Evolutionary conservation across 371 early-diverging fungal genomes (phyloP).

Genomic region (Mucor circinelloides): DNA sequence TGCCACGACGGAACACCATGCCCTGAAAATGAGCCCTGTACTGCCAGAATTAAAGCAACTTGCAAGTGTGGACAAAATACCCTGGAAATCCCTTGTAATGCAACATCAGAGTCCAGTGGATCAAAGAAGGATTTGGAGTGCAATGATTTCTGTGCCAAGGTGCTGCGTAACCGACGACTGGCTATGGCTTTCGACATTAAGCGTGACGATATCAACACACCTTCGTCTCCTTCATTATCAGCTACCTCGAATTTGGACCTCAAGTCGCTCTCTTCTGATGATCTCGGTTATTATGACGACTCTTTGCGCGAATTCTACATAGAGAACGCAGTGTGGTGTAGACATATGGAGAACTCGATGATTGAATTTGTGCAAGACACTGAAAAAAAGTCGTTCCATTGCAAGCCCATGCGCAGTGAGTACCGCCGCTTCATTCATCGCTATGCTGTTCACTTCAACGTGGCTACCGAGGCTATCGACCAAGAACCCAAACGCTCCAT

Average conservation of each 20-base stretch:
- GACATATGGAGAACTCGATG: slow-evolving; percentile 60
- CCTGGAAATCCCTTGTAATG: slow-evolving; percentile 60
- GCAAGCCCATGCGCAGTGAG: slow-evolving; percentile 68
- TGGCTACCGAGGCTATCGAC: slow-evolving; percentile 71
- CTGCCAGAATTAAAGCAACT: slow-evolving; percentile 46
- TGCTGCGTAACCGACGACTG: slow-evolving; percentile 71
- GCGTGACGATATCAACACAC: slow-evolving; percentile 25
- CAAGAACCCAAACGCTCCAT: slow-evolving; percentile 75
- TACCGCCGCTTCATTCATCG: slow-evolving; percentile 74
- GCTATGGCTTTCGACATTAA: slow-evolving; percentile 72
- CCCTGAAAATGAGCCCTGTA: slow-evolving; percentile 64
- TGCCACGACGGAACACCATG: slow-evolving; percentile 74
- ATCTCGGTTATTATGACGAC: slow-evolving; percentile 62
- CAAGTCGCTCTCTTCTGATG: slow-evolving; percentile 19
- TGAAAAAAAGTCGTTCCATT: slow-evolving; percentile 51
- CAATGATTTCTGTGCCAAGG: slow-evolving; percentile 73
- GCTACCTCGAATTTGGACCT: neutral
- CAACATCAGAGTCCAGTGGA: slow-evolving; percentile 51
- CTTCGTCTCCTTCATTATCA: neutral
- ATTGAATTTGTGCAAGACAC: slow-evolving; percentile 64
- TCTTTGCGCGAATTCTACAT: slow-evolving; percentile 64
- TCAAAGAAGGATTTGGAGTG: slow-evolving; percentile 57
- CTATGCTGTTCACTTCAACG: slow-evolving; percentile 65
- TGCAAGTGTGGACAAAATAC: slow-evolving; percentile 76
- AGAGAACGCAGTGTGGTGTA: slow-evolving; percentile 61